Evolutionary conservation across 495 filamentous ascomycete species (phyloP), one percentile per base, ranked within the genome.

Genomic region (Extremus antarcticus): DNA sequence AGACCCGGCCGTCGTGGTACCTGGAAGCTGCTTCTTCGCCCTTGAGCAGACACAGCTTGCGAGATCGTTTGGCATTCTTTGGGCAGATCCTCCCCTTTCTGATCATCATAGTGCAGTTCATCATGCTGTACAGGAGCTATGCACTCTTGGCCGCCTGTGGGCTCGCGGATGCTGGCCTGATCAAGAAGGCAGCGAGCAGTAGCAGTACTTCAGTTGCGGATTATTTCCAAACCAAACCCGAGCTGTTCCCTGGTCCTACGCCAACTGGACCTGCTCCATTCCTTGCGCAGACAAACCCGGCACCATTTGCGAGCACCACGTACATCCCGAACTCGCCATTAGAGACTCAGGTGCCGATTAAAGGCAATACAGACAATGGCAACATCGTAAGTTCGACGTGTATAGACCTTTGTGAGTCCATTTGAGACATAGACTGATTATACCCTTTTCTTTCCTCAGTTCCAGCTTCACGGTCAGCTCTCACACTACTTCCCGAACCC

Each of bases 261-360:
- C 70, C 73, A 20, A 82, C 80, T 3, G 79, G 80, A 2, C 63
- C 62, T 35, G 70, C 74, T 2, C 73, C 80, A 0, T 80, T 79
- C 59, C 62, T 84, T 11, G 80, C 76, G 2, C 72, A 78, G 64
- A 82, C 70, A 19, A 76, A 78, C 54, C 66, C 65, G 4, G 74
- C 71, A 3, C 73, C 74, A 2, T 80, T 80, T 50, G 9, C 11
- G 15, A 4, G 10, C 10, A 68, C 64, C 16, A 72, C 70, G 15
- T 81, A 73, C 56, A 71, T 75, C n/a, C 76, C 78, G 10, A 80
- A 79, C 59, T 63, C 67, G 19, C 80, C 80, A 40, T 69, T 83
- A 38, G 78, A 80, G 63, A 83, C 78, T 9, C 68, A 69, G 15
- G 60, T 77, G 29, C 79, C 79, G 17, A 76, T 82, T 48, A 46